phyloP scores from a whole-genome alignment of 805 yeast species.

The Lipomyces yamanashiensis region DNA sequence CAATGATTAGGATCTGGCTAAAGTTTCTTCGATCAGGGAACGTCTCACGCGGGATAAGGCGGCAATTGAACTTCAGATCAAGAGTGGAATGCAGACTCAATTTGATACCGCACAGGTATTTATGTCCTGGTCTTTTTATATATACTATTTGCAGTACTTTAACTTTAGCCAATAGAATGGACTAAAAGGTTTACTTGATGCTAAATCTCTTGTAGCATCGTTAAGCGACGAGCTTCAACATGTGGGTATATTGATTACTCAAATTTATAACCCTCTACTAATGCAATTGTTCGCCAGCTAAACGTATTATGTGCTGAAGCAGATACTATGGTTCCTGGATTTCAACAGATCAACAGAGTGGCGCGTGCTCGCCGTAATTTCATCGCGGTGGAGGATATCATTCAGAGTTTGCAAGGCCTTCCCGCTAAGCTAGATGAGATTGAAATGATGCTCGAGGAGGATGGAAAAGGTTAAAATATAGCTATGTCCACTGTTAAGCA shows the following conservation, averaged over 20 bases:
- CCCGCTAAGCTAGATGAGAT: conserved; percentile 56
- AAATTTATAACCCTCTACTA: neutral
- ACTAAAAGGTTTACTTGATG: conserved; percentile 12
- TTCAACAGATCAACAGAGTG: conserved; percentile 61
- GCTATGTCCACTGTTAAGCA: neutral
- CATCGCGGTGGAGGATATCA: conserved; percentile 67
- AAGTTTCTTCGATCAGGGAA: conserved; percentile 44
- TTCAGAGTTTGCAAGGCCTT: conserved; percentile 64
- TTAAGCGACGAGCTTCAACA: conserved; percentile 13
- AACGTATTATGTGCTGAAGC: conserved; percentile 27
- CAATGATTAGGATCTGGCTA: conserved; percentile 43
- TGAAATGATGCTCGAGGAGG: conserved; percentile 56
- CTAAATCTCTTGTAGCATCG: conserved; percentile 4
- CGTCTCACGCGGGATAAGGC: conserved; percentile 62
- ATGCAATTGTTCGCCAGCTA: conserved; percentile 9
- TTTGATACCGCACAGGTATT: conserved; percentile 56
- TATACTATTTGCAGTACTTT: neutral
- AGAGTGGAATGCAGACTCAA: conserved; percentile 68
- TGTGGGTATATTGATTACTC: conserved; percentile 1
- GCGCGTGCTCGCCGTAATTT: conserved; percentile 74
- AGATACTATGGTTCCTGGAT: conserved; percentile 57
- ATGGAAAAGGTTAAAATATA: conserved; percentile 41
- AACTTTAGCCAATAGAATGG: conserved; percentile 17
- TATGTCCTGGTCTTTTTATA: neutral
- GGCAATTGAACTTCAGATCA: conserved; percentile 73